phyloP scores from a whole-genome alignment of 2,329 filamentous ascomycete genomes.

The Rhynchosporium agropyri region DNA sequence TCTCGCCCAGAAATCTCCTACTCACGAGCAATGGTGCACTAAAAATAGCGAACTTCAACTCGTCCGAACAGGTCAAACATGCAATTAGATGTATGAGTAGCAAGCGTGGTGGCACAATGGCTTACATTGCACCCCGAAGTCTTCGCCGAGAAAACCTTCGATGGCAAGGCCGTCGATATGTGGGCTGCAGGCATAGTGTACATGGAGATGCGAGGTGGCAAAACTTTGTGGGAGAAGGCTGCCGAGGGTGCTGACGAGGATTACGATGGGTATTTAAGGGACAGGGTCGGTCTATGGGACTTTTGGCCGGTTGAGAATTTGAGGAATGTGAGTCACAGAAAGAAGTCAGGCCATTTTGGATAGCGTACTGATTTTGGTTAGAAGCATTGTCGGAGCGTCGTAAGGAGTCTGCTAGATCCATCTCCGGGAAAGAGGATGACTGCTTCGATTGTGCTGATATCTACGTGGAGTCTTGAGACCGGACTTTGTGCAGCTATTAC shows the following conservation, averaged over 20 bases:
- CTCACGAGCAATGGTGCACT: conserved; percentile 6
- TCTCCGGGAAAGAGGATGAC: conserved; percentile 1
- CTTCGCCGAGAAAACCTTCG: conserved; percentile 3
- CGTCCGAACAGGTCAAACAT: neutral
- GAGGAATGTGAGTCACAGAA: conserved; percentile 8
- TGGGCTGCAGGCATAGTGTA: conserved; percentile 20
- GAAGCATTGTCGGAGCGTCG: conserved; percentile 13
- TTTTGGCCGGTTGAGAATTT: conserved; percentile 23
- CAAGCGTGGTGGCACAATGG: neutral
- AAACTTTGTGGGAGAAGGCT: conserved; percentile 17
- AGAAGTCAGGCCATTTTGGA: neutral
- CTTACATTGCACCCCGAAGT: conserved; percentile 22
- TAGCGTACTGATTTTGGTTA: neutral
- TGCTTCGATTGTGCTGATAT: conserved; percentile 5
- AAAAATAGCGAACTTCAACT: conserved; percentile 18
- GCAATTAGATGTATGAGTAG: neutral
- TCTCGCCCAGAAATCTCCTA: conserved; percentile 13
- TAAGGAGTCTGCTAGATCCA: conserved; percentile 12
- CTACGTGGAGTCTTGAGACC: conserved; percentile 8
- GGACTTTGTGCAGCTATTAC: neutral
- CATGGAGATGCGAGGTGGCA: conserved; percentile 20
- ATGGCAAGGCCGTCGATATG: conserved; percentile 18
- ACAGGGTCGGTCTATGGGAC: conserved; percentile 15
- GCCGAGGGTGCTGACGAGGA: conserved; percentile 20
- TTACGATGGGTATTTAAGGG: conserved; percentile 20